Evolutionary conservation across 2,329 filamentous ascomycete species (phyloP).

Genomic region (Fusarium piperis): DNA sequence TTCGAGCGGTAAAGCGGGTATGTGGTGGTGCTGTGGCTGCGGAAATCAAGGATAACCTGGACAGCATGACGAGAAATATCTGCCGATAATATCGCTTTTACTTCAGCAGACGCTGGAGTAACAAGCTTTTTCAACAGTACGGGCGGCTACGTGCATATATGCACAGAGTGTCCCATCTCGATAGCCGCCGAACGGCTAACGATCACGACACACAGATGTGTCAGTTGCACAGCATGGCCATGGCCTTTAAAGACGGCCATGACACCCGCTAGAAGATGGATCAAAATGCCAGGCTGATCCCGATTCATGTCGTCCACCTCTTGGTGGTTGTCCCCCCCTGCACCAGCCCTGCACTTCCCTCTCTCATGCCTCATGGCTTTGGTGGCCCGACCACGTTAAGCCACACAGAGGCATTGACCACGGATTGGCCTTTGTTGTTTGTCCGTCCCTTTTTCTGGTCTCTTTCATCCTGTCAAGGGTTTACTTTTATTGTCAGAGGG

Average conservation of each 20-base stretch:
- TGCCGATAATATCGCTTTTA: not conserved
- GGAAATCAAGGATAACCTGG: conserved; percentile 4
- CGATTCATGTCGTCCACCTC: not conserved
- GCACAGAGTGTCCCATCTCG: conserved; percentile 28
- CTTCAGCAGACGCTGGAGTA: not conserved
- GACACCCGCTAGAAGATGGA: not conserved
- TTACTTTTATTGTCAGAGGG: not conserved
- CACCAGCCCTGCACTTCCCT: not conserved
- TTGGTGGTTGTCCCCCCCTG: not conserved
- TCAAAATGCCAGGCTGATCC: conserved; percentile 2
- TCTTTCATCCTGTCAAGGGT: not conserved
- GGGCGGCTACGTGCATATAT: conserved; percentile 12
- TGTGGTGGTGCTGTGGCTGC: conserved; percentile 1
- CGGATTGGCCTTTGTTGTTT: not conserved
- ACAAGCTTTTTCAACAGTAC: not conserved
- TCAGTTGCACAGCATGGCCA: conserved; percentile 2
- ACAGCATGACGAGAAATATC: not conserved
- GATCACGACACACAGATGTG: not conserved
- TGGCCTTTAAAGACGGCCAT: not conserved
- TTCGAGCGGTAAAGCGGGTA: conserved; percentile 14
- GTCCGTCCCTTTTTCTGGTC: not conserved
- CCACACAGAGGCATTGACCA: conserved; percentile 28
- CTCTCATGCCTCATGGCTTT: conserved; percentile 3
- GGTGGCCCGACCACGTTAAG: conserved; percentile 14
- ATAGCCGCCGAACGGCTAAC: conserved; percentile 26